Base-by-base conservation (phyloP, 2,329 filamentous ascomycete genomes). In the Colletotrichum kahawae region DNA sequence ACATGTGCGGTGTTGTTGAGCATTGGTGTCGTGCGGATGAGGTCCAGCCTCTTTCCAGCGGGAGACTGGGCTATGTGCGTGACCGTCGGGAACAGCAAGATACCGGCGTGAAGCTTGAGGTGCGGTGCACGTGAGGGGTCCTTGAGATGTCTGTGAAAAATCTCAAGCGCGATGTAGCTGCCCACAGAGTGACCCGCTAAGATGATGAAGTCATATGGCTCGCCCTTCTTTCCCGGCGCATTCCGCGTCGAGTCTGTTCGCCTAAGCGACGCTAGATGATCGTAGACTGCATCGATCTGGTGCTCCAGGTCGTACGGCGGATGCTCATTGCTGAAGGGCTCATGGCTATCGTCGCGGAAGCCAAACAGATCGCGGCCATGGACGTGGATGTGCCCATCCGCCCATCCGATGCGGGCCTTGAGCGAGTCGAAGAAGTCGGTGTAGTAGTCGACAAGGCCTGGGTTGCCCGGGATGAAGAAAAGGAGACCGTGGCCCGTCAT, bases 401-500 rank as follows among this genome's bases (percentile, higher is more conserved):
- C 63, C 60, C 48, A 76, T 71, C 54, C 70, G 31, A 77, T 70
- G 9, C 77, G 27, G 73, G 24, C 68, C 56, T 87, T 85, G 7
- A 82, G 83, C 29, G 82, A 82, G 77, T 89, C 85, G 14, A 95
- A 84, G 82, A 95, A 96, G 48, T 90, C 87, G 72, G 84, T 85
- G 83, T 96, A 96, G 87, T 94, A 96, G 71, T 89, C 90, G 66
- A 95, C 90, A 21, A 95, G 87, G 7, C 94, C 94, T 7, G 94
- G 94, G 78, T 96, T 96, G 24, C 94, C 94, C 33, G 93, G 91
- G 54, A 96, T 88, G 83, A 95, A 93, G 85, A 92, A 95, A 78
- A 96, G 85, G 65, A 95, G 89, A 75, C 84, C 85, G 75, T 80
- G 84, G 16, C 77, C 76, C 21, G 73, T 9, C 73, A 72, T 73